Conservation (phyloP, 148 eudicot species). For the Fagopyrum tataricum region DNA sequence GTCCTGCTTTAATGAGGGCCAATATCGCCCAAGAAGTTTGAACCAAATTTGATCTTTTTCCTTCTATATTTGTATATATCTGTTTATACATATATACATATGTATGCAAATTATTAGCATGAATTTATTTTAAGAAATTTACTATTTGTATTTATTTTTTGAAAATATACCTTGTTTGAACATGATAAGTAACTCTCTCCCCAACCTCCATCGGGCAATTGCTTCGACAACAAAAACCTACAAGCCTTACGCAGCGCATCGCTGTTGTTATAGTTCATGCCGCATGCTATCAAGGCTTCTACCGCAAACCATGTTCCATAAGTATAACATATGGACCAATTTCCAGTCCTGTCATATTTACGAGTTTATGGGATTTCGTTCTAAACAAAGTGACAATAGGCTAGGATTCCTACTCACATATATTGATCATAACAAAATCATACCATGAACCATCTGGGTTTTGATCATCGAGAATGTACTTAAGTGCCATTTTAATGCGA, state of each 20-base stretch:
- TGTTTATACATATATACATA: slow-evolving; percentile 18
- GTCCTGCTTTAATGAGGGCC: slow-evolving; percentile 56
- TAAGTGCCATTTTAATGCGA: slow-evolving; percentile 27
- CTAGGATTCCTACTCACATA: too few relatives aligned
- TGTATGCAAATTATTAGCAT: too few relatives aligned
- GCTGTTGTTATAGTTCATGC: slow-evolving; percentile 32
- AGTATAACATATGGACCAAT: slow-evolving; percentile 53
- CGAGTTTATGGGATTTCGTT: too few relatives aligned
- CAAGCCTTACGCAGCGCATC: slow-evolving; percentile 38
- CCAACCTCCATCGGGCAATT: slow-evolving; percentile 23
- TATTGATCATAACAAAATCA: neutral
- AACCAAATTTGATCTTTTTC: slow-evolving; percentile 22
- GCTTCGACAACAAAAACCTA: slow-evolving; percentile 46
- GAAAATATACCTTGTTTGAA: slow-evolving; percentile 33
- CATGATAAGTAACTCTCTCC: slow-evolving; percentile 61
- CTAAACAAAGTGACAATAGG: neutral
- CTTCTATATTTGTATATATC: slow-evolving; percentile 39
- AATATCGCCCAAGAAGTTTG: slow-evolving; percentile 68
- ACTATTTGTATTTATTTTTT: neutral
- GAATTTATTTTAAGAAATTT: too few relatives aligned
- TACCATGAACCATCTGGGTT: slow-evolving; percentile 50
- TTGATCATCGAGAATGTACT: slow-evolving; percentile 30
- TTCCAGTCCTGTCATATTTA: slow-evolving; percentile 36
- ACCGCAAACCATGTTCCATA: slow-evolving; percentile 61
- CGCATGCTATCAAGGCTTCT: slow-evolving; percentile 38